Conservation (phyloP, 139 green algal genomes). For the Deuterostichococcus epilithicus region DNA sequence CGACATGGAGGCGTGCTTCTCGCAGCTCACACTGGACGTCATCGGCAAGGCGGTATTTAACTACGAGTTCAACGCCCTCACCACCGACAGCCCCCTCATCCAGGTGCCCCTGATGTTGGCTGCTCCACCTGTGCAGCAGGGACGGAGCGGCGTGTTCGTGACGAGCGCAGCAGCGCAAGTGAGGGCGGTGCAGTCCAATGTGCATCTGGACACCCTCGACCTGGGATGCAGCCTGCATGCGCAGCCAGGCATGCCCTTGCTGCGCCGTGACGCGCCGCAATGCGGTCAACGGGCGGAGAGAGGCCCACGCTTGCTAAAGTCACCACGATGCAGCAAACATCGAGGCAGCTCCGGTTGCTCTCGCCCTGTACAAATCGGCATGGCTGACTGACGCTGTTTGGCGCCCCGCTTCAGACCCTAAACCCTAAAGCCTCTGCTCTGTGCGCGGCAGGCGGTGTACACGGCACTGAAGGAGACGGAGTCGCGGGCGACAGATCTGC, state of each 20-base stretch:
- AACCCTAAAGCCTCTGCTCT: not conserved
- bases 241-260: too few species aligned
- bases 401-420: not conserved
- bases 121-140: too few species aligned
- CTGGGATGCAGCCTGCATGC: too few species aligned
- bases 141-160: too few species aligned
- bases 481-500: slow-evolving; percentile 88
- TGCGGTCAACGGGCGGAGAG: too few species aligned
- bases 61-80: slow-evolving; percentile 97
- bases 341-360: too few species aligned
- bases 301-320: too few species aligned
- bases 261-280: too few species aligned
- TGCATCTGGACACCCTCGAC: too few species aligned
- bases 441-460: slow-evolving; percentile 84
- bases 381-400: not conserved
- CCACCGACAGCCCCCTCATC: slow-evolving; percentile 72
- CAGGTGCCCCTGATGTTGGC: slow-evolving; percentile 37
- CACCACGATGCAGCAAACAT: too few species aligned
- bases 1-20: slow-evolving; percentile 95
- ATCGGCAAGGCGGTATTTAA: slow-evolving; percentile 98
- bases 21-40: slow-evolving; percentile 95
- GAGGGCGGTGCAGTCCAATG: too few species aligned
- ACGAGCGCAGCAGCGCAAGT: too few species aligned
- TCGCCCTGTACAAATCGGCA: not conserved
- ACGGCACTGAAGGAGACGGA: slow-evolving; percentile 98